Evolutionary conservation across 192 early-diverging fungal genomes (phyloP), one percentile per base, ranked within the genome.

Genomic region (Entomortierella chlamydospora): DNA sequence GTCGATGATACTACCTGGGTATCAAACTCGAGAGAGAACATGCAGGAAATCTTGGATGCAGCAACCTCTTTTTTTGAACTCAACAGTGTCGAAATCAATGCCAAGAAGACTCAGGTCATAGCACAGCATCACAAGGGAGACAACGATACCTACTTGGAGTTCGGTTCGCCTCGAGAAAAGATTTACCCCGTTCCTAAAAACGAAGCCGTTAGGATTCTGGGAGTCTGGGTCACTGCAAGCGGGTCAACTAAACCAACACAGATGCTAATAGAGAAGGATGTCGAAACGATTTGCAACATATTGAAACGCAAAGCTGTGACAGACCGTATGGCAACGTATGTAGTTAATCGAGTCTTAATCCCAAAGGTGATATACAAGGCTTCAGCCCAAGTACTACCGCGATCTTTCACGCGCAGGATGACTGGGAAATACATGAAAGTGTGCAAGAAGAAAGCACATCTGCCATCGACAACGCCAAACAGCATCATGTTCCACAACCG

Each of bases 1-100:
- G 69, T 71, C 2, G 59, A 63, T 30, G 61, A 62, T 26, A 71
- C 69, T 4, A 62, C 59, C 0, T 72, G 70, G 70, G 9, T 72
- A 0, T 49, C 61, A 0, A 18, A 58, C 17, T 63, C 61, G 0
- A 0, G n/a, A 39, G 33, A 57, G 0, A 8, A 64, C 12, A 51
- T 50, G 23, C 70, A 72, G n/a, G 43, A 47, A 20, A 64, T 64
- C 9, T 45, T 72, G 7, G 61, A 72, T 25, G 28, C 41, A 1
- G 61, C 70, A 13, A 64, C 56, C 0, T 63, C 61, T 8, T 72
- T 72, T 15, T 72, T 58, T 20, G 20, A 29, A 0, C 54, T 72
- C 2, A 43, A 72, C 10, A 61, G 55, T 1, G 34, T 64, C 12
- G 53, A 72, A 11, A 51, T 72, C 61, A 72, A 72, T n/a, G 25